These are phyloP conservation scores for Russula earlei DNA, from an alignment of 768 basidiomycete genomes.

Conservation along the genomic window DNA sequence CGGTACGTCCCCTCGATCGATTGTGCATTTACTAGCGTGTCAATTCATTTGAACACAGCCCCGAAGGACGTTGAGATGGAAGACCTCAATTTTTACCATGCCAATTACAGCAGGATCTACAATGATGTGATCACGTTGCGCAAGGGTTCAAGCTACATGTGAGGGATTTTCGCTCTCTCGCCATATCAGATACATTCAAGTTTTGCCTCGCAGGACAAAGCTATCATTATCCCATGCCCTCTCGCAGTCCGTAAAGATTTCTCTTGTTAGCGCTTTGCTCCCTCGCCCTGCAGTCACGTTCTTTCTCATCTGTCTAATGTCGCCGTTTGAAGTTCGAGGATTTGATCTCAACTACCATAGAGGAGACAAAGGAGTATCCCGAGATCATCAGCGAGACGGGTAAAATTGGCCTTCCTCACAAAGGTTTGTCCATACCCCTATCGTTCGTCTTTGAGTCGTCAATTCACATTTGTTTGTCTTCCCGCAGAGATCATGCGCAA, in stretches of 20 bases:
- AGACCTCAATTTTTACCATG: constrained; percentile 94
- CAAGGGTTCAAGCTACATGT: constrained; percentile 95
- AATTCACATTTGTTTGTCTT: not conserved
- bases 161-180: constrained; percentile 26
- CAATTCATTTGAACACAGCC: constrained; percentile 34
- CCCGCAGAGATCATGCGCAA: constrained; percentile 88
- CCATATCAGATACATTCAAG: constrained; percentile 2
- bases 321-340: constrained; percentile 64
- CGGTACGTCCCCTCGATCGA: constrained; percentile 33
- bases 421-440: constrained; percentile 36
- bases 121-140: constrained; percentile 95
- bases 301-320: not conserved
- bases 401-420: constrained; percentile 84
- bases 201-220: constrained; percentile 63
- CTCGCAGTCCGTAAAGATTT: constrained; percentile 95
- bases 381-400: constrained; percentile 90
- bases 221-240: constrained; percentile 90
- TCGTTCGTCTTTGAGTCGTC: not conserved
- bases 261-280: constrained; percentile 43
- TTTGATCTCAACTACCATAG: constrained; percentile 84
- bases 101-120: constrained; percentile 94
- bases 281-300: not conserved
- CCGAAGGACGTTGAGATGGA: constrained; percentile 93
- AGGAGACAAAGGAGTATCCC: constrained; percentile 94
- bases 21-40: not conserved